Percentiles rank a stretch among this genome's conserved stretches.
phyloP scores from a whole-genome alignment of 2,329 filamentous ascomycete species.

The Cladophialophora carrionii region DNA sequence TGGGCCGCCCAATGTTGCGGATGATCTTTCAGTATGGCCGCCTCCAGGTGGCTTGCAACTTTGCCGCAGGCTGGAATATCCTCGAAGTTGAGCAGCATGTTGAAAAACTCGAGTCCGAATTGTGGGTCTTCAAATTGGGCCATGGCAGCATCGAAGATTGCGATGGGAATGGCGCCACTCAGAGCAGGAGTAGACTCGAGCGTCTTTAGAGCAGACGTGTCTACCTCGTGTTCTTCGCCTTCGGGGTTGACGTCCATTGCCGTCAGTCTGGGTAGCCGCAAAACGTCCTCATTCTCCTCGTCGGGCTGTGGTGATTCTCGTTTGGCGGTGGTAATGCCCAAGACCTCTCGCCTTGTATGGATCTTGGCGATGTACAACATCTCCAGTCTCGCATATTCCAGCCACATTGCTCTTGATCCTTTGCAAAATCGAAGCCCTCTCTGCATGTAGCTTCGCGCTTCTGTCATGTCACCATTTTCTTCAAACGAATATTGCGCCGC shows the following conservation, averaged over 20 bases:
- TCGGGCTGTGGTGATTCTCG: constrained; percentile 41
- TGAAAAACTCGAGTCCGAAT: constrained; percentile 76
- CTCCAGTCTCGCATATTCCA: constrained; percentile 88
- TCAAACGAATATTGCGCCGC: constrained; percentile 80
- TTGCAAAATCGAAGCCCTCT: constrained; percentile 88
- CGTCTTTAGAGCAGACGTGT: constrained; percentile 63
- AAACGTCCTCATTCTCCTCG: constrained; percentile 56
- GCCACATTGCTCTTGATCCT: constrained; percentile 72
- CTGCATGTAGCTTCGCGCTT: constrained; percentile 83
- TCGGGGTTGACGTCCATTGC: constrained; percentile 65
- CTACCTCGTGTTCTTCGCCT: constrained; percentile 55
- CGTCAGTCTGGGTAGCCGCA: constrained; percentile 62
- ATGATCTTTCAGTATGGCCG: constrained; percentile 62
- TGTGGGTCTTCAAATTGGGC: constrained; percentile 71
- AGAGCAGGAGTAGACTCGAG: constrained; percentile 75
- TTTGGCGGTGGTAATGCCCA: constrained; percentile 61
- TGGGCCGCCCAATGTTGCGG: constrained; percentile 66
- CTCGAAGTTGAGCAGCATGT: constrained; percentile 73
- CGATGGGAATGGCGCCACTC: constrained; percentile 88
- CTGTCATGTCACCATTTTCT: constrained; percentile 80
- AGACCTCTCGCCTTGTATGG: constrained; percentile 69
- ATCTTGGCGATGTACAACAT: constrained; percentile 89
- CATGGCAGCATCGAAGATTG: constrained; percentile 84
- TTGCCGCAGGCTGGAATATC: constrained; percentile 65
- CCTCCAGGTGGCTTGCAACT: constrained; percentile 74